phyloP scores from a whole-genome alignment of 2,329 filamentous ascomycete species.

The Exophiala aquamarina region DNA sequence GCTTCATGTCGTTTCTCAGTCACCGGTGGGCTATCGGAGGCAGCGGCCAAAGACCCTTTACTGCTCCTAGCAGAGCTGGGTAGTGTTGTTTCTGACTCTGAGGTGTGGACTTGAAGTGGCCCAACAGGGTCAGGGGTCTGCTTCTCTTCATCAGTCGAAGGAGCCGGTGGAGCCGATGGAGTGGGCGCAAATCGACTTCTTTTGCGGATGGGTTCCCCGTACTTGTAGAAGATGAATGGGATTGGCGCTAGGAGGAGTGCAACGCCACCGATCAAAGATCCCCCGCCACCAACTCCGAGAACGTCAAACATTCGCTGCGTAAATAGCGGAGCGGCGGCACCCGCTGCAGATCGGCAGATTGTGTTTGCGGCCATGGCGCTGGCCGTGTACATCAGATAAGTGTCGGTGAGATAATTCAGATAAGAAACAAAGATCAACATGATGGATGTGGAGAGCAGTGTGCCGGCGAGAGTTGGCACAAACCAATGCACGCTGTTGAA shows the following conservation, averaged over 20 bases:
- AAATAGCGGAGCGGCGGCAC: slow-evolving; percentile 50
- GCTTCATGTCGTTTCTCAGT: no score
- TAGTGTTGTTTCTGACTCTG: no score
- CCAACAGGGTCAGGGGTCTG: no score
- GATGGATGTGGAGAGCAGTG: slow-evolving; percentile 42
- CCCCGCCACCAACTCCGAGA: slow-evolving; percentile 50
- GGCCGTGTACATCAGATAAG: slow-evolving; percentile 45
- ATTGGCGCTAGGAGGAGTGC: slow-evolving; percentile 46
- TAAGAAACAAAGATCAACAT: slow-evolving; percentile 42
- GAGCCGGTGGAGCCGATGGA: neutral
- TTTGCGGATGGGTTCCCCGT: slow-evolving; percentile 40
- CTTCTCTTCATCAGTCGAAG: slow-evolving; percentile 18
- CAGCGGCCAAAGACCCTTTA: no score
- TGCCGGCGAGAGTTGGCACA: slow-evolving; percentile 46
- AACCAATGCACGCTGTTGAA: slow-evolving; percentile 46
- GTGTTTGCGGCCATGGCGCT: slow-evolving; percentile 47
- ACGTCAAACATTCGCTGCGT: slow-evolving; percentile 46
- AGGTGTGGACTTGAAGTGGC: no score
- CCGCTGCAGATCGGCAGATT: slow-evolving; percentile 47
- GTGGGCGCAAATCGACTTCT: slow-evolving; percentile 50
- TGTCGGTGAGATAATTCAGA: slow-evolving; percentile 45
- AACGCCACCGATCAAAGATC: slow-evolving; percentile 46
- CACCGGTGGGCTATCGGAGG: no score
- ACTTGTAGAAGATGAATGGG: slow-evolving; percentile 47
- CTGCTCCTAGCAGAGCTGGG: no score